phyloP scores from a whole-genome alignment of 2,329 filamentous ascomycete genomes.

The Colletotrichum navitas region DNA sequence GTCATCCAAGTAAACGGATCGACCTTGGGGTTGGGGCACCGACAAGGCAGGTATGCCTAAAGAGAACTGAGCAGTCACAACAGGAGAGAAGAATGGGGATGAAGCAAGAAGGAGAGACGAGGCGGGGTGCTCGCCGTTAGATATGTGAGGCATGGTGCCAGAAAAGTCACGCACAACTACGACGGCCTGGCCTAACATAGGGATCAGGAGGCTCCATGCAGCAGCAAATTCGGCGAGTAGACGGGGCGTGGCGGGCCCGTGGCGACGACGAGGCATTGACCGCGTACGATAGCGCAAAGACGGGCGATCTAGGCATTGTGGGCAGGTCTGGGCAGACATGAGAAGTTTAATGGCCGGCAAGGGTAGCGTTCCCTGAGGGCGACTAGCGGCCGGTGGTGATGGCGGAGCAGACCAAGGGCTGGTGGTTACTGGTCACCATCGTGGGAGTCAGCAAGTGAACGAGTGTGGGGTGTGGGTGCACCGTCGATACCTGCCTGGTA shows the following conservation, averaged over 20 bases:
- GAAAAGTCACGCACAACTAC: neutral
- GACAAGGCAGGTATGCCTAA: neutral
- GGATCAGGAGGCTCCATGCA: conserved; percentile 12
- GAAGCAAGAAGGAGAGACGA: conserved; percentile 2
- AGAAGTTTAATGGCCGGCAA: neutral
- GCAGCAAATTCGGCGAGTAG: conserved; percentile 5
- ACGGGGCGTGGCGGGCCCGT: conserved; percentile 4
- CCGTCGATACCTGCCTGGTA: neutral
- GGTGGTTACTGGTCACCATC: neutral
- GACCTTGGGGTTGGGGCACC: conserved; percentile 1
- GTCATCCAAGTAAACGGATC: neutral
- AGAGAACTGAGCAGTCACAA: conserved; percentile 14
- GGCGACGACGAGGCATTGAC: conserved; percentile 24
- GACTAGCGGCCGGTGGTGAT: conserved; percentile 7
- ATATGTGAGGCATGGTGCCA: conserved; percentile 20
- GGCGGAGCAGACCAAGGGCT: conserved; percentile 2
- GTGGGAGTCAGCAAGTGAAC: neutral
- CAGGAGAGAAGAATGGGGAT: neutral
- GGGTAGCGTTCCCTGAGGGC: neutral
- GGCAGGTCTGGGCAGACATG: conserved; percentile 22
- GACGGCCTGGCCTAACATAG: neutral
- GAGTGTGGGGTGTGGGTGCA: neutral
- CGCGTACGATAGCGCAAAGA: conserved; percentile 21
- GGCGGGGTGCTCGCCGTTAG: conserved; percentile 24
- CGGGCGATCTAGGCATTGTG: conserved; percentile 32